These are phyloP conservation scores for Pythium insidiosum DNA, from an alignment of 352 stramenopile genomes.

Conservation along the genomic window DNA sequence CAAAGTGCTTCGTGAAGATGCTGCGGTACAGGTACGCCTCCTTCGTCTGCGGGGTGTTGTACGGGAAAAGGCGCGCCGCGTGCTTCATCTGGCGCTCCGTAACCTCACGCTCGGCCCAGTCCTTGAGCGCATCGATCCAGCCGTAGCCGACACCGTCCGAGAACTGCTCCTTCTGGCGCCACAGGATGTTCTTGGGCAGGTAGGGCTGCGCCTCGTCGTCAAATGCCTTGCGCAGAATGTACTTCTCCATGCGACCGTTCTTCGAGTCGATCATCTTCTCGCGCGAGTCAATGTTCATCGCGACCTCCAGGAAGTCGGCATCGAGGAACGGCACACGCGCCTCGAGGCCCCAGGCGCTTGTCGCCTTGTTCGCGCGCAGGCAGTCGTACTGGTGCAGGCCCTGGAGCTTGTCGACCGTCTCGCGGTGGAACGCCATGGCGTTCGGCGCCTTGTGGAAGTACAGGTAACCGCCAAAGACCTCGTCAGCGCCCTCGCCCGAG, in stretches of 20 bases:
- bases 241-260: constrained; percentile 97
- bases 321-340: constrained; percentile 98
- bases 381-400: constrained; percentile 98
- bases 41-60: constrained; percentile 99
- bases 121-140: constrained; percentile 97
- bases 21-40: constrained; percentile 93
- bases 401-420: constrained; percentile 94
- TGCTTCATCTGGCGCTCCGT: constrained; percentile 95
- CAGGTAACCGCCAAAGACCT: constrained; percentile 98
- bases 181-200: constrained; percentile 96
- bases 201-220: constrained; percentile 96
- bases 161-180: constrained; percentile 99
- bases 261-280: constrained; percentile 96
- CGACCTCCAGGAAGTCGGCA: constrained; percentile 95
- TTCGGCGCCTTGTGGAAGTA: constrained; percentile 99
- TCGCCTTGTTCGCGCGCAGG: constrained; percentile 98
- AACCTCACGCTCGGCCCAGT: constrained; percentile 91
- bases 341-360: constrained; percentile 97
- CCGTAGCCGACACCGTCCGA: constrained; percentile 98
- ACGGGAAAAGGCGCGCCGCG: constrained; percentile 93
- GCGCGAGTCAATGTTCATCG: constrained; percentile 96
- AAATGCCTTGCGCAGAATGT: constrained; percentile 98
- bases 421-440: constrained; percentile 86
- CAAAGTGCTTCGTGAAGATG: constrained; percentile 99
- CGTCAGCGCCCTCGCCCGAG: constrained; percentile 96